Evolutionary conservation across 805 yeast species (phyloP).

Genomic region (Ogataea nitratoaversa): DNA sequence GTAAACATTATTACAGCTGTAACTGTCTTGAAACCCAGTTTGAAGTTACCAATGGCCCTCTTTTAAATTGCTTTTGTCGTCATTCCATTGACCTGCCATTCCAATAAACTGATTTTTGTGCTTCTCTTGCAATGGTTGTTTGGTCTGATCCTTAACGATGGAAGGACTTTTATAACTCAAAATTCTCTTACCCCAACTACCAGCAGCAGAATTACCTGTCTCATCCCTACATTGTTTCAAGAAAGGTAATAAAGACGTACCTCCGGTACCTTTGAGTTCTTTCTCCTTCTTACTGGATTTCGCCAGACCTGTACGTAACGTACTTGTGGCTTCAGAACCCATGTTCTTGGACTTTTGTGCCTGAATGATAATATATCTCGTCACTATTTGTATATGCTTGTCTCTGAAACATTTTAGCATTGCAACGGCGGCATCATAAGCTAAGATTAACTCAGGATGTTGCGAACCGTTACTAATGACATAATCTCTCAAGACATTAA

Average conservation of each 20-base stretch:
- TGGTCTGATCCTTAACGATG: slow-evolving; percentile 16
- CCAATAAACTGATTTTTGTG: slow-evolving; percentile 17
- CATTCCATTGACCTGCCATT: slow-evolving; percentile 30
- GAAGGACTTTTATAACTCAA: slow-evolving; percentile 45
- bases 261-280: slow-evolving; percentile 85
- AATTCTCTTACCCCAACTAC: slow-evolving; percentile 81
- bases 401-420: slow-evolving; percentile 86
- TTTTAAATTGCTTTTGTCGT: slow-evolving; percentile 22
- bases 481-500: slow-evolving; percentile 59
- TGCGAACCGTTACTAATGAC: slow-evolving; percentile 41
- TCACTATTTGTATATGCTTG: slow-evolving; percentile 88
- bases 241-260: slow-evolving; percentile 87
- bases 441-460: slow-evolving; percentile 54
- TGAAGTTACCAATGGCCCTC: slow-evolving; percentile 32
- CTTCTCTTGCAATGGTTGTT: not conserved
- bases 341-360: slow-evolving; percentile 52
- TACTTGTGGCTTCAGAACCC: slow-evolving; percentile 46
- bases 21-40: too few species aligned
- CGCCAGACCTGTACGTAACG: slow-evolving; percentile 65
- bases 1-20: too few species aligned
- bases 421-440: slow-evolving; percentile 87
- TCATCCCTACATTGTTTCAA: slow-evolving; percentile 94
- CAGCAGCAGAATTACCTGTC: slow-evolving; percentile 91
- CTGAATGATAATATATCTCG: slow-evolving; percentile 79
- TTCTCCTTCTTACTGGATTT: slow-evolving; percentile 40